Evolutionary conservation across 164 flowering plant genomes (phyloP).

Genomic region (Tinospora cordifolia): DNA sequence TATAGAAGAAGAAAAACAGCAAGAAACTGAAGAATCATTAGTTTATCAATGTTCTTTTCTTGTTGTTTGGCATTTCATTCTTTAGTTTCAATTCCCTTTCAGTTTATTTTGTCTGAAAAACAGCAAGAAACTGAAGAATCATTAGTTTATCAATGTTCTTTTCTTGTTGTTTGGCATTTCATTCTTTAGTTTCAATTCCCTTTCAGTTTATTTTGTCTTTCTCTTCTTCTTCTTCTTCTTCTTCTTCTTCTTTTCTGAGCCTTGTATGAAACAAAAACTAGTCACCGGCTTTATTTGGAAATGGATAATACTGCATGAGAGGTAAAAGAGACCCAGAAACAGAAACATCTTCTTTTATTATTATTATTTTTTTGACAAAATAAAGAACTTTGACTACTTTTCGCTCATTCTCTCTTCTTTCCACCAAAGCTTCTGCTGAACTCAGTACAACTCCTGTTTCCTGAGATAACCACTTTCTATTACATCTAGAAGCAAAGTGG

Average conservation of each 20-base stretch:
- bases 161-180: neutral
- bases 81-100: neutral
- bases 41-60: neutral
- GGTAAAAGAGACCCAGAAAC: neutral
- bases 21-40: neutral
- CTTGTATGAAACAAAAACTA: neutral
- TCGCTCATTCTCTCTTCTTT: neutral
- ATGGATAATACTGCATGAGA: neutral
- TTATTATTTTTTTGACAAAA: neutral
- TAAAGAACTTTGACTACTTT: neutral
- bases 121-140: neutral
- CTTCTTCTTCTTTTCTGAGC: neutral
- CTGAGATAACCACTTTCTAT: neutral
- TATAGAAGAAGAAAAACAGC: neutral
- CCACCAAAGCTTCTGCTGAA: neutral
- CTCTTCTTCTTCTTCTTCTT: neutral
- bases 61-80: neutral
- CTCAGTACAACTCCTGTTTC: neutral
- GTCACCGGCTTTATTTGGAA: neutral
- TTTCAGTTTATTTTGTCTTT: neutral
- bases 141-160: neutral
- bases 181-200: neutral
- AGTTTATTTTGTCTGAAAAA: neutral
- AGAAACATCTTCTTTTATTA: constrained; percentile 1
- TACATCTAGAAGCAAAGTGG: constrained; percentile 1